Base-by-base conservation (phyloP, 495 filamentous ascomycete genomes). In the Xylona heveae region DNA sequence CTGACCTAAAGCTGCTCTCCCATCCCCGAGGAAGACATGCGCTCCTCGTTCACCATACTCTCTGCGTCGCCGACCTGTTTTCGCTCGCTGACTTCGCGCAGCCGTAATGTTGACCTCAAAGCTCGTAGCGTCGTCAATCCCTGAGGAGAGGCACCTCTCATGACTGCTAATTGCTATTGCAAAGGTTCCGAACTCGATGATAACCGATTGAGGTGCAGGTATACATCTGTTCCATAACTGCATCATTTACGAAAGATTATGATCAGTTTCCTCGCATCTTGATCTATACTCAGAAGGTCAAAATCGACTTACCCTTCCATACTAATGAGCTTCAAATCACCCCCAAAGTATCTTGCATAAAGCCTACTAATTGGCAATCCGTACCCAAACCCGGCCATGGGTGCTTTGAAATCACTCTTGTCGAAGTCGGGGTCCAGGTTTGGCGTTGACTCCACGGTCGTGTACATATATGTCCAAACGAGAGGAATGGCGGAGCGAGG, bases 391-490 rank as follows among this genome's bases (percentile, higher is more conserved):
- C 88, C 88, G 30, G 88, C 88, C 88, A 97, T 97, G 2, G 88
- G 88, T 10, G 88, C 88, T 53, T 97, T 97, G 62, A 97, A 97
- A 52, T 97, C 88, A 53, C 78, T 93, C 58, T 94, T 92, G 54
- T 97, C 84, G 53, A 95, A 95, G 50, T 94, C 84, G 8, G 88
- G 88, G 46, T 97, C 88, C 29, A 97, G 59, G 44, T 69, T 90
- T 4, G 88, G 88, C 3, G 88, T 94, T 37, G 82, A 71, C 52
- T 94, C 88, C 25, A 97, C 85, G 6, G 88, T 97, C 13, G 88
- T 97, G 46, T 95, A 97, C 88, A 95, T 97, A 48, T 97, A 97
- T 17, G 88, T 97, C 88, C 88, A 97, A 10, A 95, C 88, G 5
- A 97, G 62, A 6, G 90, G 90, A 34, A 97, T 94, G 19, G 78